Percentiles rank a stretch among this genome's conserved stretches.
Conservation (phyloP, 768 basidiomycete species). For the Pleurotus citrinopileatus region DNA sequence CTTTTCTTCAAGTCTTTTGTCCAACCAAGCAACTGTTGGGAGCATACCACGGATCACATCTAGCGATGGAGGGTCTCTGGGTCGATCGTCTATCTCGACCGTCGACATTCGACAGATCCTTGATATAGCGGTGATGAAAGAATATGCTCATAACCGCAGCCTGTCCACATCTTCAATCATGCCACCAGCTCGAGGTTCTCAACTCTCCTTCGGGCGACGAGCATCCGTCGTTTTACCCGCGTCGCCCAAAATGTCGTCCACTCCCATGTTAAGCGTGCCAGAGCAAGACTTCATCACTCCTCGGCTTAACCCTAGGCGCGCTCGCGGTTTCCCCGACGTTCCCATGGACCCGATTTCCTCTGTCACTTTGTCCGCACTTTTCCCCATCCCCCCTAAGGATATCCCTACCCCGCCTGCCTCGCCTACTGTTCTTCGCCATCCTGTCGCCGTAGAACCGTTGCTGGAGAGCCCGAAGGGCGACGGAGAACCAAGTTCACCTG, state of each 20-base stretch:
- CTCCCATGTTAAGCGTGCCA: background rate
- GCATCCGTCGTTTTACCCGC: background rate
- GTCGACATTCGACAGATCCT: conserved; percentile 54
- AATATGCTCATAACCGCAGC: conserved; percentile 14
- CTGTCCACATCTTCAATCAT: conserved; percentile 13
- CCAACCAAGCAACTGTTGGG: conserved; percentile 5
- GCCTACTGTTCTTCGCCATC: background rate
- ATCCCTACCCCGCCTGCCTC: background rate
- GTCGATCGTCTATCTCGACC: conserved; percentile 30
- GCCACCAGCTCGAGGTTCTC: background rate
- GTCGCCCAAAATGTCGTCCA: background rate
- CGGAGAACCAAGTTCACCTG: background rate
- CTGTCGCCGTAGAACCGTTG: background rate
- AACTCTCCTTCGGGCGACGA: background rate
- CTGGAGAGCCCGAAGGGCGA: background rate
- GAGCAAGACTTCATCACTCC: background rate
- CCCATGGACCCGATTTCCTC: conserved; percentile 1
- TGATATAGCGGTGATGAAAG: conserved; percentile 41
- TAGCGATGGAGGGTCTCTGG: conserved; percentile 15
- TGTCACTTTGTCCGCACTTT: background rate
- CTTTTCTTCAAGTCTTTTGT: background rate
- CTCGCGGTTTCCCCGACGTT: conserved; percentile 9
- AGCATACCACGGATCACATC: background rate
- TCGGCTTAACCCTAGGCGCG: background rate
- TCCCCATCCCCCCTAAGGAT: conserved; percentile 8